Base-by-base conservation (phyloP, 2,329 filamentous ascomycete species). In the Aspergillus spinulosporus region DNA sequence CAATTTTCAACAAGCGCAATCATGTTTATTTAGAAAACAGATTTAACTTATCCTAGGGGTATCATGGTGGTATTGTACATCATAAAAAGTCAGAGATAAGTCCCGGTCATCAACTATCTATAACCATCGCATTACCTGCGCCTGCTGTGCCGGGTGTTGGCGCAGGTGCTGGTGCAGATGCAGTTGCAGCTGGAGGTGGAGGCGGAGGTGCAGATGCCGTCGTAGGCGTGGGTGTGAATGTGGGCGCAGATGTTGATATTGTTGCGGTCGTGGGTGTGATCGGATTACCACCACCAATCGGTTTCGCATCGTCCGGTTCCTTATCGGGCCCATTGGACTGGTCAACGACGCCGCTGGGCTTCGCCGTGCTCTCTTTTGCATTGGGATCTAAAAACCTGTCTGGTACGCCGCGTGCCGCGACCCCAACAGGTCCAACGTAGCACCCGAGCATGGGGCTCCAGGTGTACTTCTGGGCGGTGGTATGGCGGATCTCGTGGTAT, bases 381-480 rank as follows among this genome's bases (percentile, higher is more conserved):
- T 52, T 62, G 57, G 62, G 63, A 34, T 64, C 57, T 56, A 77
- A 67, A 69, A 96, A 97, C 50, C 90, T 83, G 56, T 85, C 86
- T 0, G 92, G 93, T 26, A 96, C 92, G 5, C 92, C 92, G 39
- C 80, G 89, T 0, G 90, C 84, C 74, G 77, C 69, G 77, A 78
- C 61, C 78, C 80, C 62, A 4, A 66, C 61, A 31, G 81, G 83
- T 0, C 93, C 93, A 3, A 93, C 87, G 83, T 92, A 99, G 12
- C 88, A 89, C 4, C 90, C 92, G 31, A 96, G 74, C 63, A 94
- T 79, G 31, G 80, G 80, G 70, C 92, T 96, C 89, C 90, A 99
- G 56, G 84, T 84, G 71, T 92, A 92, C 44, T 90, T 86, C 43
- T 90, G 88, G 1, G 80, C 82, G 51, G 84, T 76, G 11, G 96